phyloP scores from a whole-genome alignment of 805 yeast species.

The Zygotorulaspora chibaensis region DNA sequence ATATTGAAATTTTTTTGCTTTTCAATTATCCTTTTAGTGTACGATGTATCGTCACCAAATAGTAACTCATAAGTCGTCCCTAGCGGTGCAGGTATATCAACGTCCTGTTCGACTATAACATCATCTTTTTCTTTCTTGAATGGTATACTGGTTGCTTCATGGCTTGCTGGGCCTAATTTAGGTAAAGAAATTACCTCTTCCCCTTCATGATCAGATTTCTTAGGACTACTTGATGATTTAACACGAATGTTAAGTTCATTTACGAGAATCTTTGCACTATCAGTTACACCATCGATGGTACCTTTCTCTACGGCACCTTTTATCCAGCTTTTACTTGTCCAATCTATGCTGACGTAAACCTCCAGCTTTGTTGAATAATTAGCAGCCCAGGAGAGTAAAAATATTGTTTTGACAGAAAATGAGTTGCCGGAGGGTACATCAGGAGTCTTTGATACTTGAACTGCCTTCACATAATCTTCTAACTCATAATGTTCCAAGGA shows the following conservation, averaged over 20 bases:
- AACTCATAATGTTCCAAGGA: slow-evolving; percentile 50
- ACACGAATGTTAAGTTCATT: slow-evolving; percentile 42
- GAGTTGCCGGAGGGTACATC: slow-evolving; percentile 80
- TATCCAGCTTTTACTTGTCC: slow-evolving; percentile 78
- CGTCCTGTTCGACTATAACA: slow-evolving; percentile 47
- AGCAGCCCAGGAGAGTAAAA: slow-evolving; percentile 59
- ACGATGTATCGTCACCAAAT: slow-evolving; percentile 57
- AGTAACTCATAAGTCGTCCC: slow-evolving; percentile 57
- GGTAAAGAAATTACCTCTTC: slow-evolving; percentile 29
- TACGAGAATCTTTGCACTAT: slow-evolving; percentile 47
- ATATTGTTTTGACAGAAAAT: slow-evolving; percentile 56
- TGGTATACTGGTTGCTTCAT: slow-evolving; percentile 42
- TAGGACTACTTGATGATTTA: slow-evolving; percentile 15
- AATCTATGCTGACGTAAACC: slow-evolving; percentile 54
- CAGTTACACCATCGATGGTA: slow-evolving; percentile 66
- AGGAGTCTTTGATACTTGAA: slow-evolving; percentile 63
- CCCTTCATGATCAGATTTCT: slow-evolving; percentile 15
- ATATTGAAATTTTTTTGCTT: slow-evolving; percentile 62
- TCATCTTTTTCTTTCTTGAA: slow-evolving; percentile 48
- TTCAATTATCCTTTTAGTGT: slow-evolving; percentile 44
- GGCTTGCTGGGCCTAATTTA: slow-evolving; percentile 37
- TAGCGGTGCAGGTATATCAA: slow-evolving; percentile 54
- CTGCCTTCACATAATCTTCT: slow-evolving; percentile 44
- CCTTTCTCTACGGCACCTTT: slow-evolving; percentile 73
- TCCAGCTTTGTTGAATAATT: slow-evolving; percentile 49